Percentiles rank a stretch among this genome's conserved stretches.
These are phyloP conservation scores for Penstemon eatonii DNA, from an alignment of 257 asterid genomes.

Conservation along the genomic window DNA sequence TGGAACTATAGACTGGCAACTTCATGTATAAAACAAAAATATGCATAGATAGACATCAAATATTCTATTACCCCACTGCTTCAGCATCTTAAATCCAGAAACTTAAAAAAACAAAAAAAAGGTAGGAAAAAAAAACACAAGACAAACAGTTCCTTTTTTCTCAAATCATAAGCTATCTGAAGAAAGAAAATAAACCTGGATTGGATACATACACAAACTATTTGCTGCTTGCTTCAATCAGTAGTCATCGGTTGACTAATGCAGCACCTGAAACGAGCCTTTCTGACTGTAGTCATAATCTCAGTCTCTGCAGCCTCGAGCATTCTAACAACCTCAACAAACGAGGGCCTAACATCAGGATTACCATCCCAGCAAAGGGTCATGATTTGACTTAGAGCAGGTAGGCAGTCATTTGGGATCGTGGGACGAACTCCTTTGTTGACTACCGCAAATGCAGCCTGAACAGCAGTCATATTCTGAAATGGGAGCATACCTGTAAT, in stretches of 20 bases:
- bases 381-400: conserved; percentile 59
- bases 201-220: conserved; percentile 45
- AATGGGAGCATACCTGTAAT: conserved; percentile 64
- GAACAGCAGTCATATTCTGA: conserved; percentile 65
- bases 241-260: conserved; percentile 63
- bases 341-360: conserved; percentile 62
- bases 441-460: conserved; percentile 74
- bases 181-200: conserved; percentile 36
- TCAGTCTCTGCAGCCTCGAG: conserved; percentile 68
- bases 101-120: not conserved
- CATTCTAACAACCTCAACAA: conserved; percentile 57
- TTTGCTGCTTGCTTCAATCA: conserved; percentile 42
- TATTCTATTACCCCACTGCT: too few relatives aligned
- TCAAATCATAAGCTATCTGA: conserved; percentile 37
- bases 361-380: conserved; percentile 66
- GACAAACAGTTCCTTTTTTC: conserved; percentile 38
- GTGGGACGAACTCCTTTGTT: conserved; percentile 67
- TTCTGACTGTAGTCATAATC: conserved; percentile 61
- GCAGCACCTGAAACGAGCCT: conserved; percentile 84
- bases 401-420: conserved; percentile 58
- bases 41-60: not conserved
- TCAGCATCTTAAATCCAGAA: too few relatives aligned
- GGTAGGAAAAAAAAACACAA: conserved; percentile 29
- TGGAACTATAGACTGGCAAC: not conserved
- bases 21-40: too few relatives aligned